phyloP scores from a whole-genome alignment of 2,329 filamentous ascomycete genomes.

The Chaetomium globosum region DNA sequence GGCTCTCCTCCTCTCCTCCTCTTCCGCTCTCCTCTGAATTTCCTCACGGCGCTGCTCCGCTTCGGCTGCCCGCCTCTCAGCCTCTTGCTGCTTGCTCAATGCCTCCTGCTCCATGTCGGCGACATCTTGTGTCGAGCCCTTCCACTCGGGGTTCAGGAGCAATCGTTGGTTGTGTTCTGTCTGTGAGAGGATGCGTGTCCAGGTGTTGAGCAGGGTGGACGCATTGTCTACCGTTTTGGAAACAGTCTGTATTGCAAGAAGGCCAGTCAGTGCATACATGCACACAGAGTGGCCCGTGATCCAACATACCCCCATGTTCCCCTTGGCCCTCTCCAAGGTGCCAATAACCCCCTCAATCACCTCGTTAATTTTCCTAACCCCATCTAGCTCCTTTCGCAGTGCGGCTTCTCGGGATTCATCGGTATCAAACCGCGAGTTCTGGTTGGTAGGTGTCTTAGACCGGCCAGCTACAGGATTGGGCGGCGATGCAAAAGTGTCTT shows the following conservation, averaged over 20 bases:
- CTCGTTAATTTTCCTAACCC: slow-evolving; percentile 82
- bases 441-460: slow-evolving; percentile 49
- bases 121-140: slow-evolving; percentile 83
- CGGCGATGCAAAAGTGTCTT: slow-evolving; percentile 40
- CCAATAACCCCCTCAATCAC: slow-evolving; percentile 78
- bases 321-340: slow-evolving; percentile 70
- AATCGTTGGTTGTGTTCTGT: slow-evolving; percentile 96
- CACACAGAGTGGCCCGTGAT: background rate
- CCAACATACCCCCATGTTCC: slow-evolving; percentile 71
- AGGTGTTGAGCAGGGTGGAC: slow-evolving; percentile 87
- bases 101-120: slow-evolving; percentile 84
- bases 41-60: slow-evolving; percentile 78
- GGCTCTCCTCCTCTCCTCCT: slow-evolving; percentile 57
- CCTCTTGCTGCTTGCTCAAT: slow-evolving; percentile 71
- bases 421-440: slow-evolving; percentile 57
- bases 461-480: slow-evolving; percentile 36
- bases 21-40: slow-evolving; percentile 63
- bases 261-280: slow-evolving; percentile 25
- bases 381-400: slow-evolving; percentile 77
- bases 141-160: slow-evolving; percentile 85
- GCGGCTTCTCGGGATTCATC: slow-evolving; percentile 72
- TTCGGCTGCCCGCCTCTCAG: slow-evolving; percentile 74
- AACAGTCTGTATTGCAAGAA: slow-evolving; percentile 63
- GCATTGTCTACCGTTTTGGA: slow-evolving; percentile 83
- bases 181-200: slow-evolving; percentile 93